A percentile compares a stretch with the other conserved stretches of the same genome.
These are phyloP conservation scores for Candida sithepensis DNA, from an alignment of 805 yeast genomes.

Conservation along the genomic window DNA sequence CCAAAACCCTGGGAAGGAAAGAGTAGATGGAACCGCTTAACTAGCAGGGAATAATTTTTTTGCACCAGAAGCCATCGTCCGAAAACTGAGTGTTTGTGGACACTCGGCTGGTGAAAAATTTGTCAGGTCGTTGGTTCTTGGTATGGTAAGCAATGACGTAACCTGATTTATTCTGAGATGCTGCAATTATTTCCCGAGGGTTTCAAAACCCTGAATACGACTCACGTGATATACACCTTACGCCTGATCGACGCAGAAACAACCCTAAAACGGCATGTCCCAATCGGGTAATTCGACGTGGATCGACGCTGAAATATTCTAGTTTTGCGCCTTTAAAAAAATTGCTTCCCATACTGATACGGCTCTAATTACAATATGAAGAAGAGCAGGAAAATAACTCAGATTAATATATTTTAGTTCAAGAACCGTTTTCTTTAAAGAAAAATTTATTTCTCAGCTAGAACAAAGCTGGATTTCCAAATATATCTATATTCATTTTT, in stretches of 20 bases:
- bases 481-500: background rate
- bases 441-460: too few relatives aligned
- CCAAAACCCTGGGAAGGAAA: background rate
- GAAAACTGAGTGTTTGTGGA: too few relatives aligned
- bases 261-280: background rate
- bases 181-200: background rate
- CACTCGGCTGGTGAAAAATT: background rate
- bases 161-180: background rate
- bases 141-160: background rate
- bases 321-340: background rate
- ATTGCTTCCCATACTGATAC: too few relatives aligned
- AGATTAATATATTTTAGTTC: too few relatives aligned
- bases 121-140: background rate
- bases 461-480: too few relatives aligned
- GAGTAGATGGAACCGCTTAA: too few relatives aligned
- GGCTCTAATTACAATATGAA: too few relatives aligned
- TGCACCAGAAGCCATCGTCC: background rate
- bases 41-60: too few relatives aligned
- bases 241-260: background rate
- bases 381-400: too few relatives aligned
- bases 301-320: background rate
- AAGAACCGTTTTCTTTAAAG: too few relatives aligned
- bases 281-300: constrained; percentile 1
- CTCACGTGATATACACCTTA: background rate
- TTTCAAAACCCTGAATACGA: background rate